Evolutionary conservation across 1,284 basidiomycete species (phyloP).

Genomic region (Ceratobasidium sp.): DNA sequence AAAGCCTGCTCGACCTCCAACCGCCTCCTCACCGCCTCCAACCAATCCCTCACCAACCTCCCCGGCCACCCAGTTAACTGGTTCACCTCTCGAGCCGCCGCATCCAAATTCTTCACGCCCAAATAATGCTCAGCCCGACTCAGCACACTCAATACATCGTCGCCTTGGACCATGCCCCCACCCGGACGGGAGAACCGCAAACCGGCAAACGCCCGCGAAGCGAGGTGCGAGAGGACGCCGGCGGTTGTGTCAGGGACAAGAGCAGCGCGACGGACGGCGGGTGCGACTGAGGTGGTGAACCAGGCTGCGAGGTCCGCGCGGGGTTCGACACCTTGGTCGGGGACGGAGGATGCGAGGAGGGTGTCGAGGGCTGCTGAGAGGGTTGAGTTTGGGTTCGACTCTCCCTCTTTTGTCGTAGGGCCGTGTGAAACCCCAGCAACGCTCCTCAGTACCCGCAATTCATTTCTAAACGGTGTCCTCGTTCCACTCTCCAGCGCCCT

Average conservation of each 20-base stretch:
- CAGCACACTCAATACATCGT: slow-evolving; percentile 87
- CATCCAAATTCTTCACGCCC: slow-evolving; percentile 92
- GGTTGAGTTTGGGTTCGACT: slow-evolving; percentile 59
- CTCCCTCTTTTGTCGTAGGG: slow-evolving; percentile 45
- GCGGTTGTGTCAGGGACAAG: slow-evolving; percentile 91
- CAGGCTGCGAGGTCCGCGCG: slow-evolving; percentile 88
- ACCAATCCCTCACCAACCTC: slow-evolving; percentile 87
- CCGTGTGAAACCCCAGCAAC: slow-evolving; percentile 60
- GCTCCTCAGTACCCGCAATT: slow-evolving; percentile 84
- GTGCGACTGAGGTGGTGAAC: slow-evolving; percentile 88
- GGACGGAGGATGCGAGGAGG: slow-evolving; percentile 78
- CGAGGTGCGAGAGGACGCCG: slow-evolving; percentile 88
- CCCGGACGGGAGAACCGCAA: slow-evolving; percentile 75
- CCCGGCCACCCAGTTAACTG: slow-evolving; percentile 88
- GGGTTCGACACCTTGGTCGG: slow-evolving; percentile 89
- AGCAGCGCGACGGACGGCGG: slow-evolving; percentile 86
- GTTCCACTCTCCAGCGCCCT: slow-evolving; percentile 66
- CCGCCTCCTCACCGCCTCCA: slow-evolving; percentile 87
- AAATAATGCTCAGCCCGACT: slow-evolving; percentile 91
- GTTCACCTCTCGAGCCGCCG: slow-evolving; percentile 91
- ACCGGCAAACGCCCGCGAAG: slow-evolving; percentile 78
- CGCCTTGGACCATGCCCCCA: slow-evolving; percentile 66
- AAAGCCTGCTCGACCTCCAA: slow-evolving; percentile 94
- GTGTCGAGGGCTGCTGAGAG: slow-evolving; percentile 74
- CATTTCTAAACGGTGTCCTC: slow-evolving; percentile 87